Base-by-base conservation (phyloP, 2,329 filamentous ascomycete genomes). In the Graphilbum ipis-grandicollis region DNA sequence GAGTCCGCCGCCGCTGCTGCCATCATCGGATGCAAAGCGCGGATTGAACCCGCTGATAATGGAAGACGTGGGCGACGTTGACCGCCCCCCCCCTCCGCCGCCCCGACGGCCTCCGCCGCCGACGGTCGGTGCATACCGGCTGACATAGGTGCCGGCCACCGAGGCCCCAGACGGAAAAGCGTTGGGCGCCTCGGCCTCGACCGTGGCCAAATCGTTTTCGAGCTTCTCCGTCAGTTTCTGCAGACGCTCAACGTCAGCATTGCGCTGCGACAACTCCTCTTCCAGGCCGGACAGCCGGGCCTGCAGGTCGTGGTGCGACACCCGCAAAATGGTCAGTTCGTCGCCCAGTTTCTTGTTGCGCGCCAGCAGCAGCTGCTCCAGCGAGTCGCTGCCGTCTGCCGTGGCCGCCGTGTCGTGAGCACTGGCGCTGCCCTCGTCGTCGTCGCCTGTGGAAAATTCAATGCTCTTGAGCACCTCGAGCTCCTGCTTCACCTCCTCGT, bases 31-130 rank as follows among this genome's bases (percentile, higher is more conserved):
- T 29, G 34, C 58, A 62, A 63, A 37, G 31, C 72, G 68, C 18
- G 80, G 76, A 50, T 93, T 82, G 51, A 94, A 85, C n/a, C 90
- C 90, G 41, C 86, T 94, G 48, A 98, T 96, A 49, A 98, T 96
- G 17, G 88, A 96, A 4, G 88, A 96, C 1, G 90, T 96, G 0
- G 90, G 92, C 3, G 90, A 96, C 14, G 79, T 71, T 35, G 66
- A 63, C 30, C 78, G 71, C 2, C 43, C 44, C 1, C 41, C 40
- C 17, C 29, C 17, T 3, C 39, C 31, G 15, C 38, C 37, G 17
- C 36, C n/a, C 6, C 9, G 6, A 14, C 22, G 79, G 73, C 48
- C 75, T 72, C 34, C 71, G 67, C 64, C 29, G 63, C 65, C 12
- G 9, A 65, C 56, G 3, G 68, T 64, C 3, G 80, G 75, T 2